Conservation (phyloP, 257 asterid species). For the Mitragyna speciosa region DNA sequence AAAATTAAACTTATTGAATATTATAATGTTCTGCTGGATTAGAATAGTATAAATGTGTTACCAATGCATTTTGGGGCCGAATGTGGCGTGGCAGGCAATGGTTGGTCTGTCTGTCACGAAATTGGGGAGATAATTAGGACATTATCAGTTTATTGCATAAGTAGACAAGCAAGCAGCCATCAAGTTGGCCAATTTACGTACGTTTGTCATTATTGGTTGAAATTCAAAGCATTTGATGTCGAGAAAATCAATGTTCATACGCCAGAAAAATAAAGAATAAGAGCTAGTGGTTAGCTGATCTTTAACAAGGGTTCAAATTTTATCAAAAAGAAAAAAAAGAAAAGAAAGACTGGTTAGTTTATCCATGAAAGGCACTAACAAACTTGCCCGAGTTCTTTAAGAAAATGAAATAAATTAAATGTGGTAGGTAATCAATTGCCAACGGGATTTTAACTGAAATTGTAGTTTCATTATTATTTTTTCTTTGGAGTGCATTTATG, state of each 20-base stretch:
- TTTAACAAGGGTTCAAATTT: neutral
- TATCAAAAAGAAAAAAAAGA: no score
- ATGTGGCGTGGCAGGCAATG: neutral
- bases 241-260: neutral
- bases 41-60: neutral
- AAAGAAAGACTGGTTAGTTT: no score
- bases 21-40: no score
- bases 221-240: neutral
- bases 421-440: no score
- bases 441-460: no score
- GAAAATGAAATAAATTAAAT: no score
- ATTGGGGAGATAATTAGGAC: neutral
- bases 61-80: neutral
- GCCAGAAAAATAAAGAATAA: neutral
- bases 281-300: neutral
- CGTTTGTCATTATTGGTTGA: conserved; percentile 13
- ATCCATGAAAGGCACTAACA: no score
- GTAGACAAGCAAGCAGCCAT: neutral
- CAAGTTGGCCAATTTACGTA: neutral
- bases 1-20: no score
- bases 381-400: no score
- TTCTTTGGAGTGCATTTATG: no score
- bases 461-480: no score
- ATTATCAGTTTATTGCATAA: neutral
- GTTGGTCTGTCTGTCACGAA: neutral